Evolutionary conservation across 306 rosid genomes (phyloP).

Genomic region (Prunus campanulata): DNA sequence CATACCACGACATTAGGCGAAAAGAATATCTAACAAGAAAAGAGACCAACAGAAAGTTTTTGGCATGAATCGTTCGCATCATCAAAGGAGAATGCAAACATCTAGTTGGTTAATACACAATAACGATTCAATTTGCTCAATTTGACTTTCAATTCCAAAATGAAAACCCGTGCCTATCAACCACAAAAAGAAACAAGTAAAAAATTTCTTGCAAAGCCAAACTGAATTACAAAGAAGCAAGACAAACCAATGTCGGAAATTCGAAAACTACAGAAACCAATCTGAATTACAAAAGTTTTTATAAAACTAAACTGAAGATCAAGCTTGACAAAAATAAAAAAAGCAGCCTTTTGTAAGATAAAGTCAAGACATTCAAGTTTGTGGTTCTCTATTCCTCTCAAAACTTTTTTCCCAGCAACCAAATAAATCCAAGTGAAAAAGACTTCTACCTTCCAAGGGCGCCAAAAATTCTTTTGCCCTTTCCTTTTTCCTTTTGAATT

Average conservation of each 20-base stretch:
- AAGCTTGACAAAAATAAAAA: background rate
- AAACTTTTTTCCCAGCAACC: background rate
- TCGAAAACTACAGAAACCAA: background rate
- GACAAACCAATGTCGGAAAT: background rate
- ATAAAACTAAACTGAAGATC: background rate
- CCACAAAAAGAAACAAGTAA: too few species aligned
- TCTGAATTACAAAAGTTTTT: background rate
- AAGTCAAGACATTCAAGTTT: background rate
- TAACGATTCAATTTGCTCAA: too few species aligned
- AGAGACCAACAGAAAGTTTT: too few species aligned
- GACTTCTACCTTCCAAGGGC: background rate
- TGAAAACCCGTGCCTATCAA: too few species aligned
- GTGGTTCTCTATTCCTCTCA: background rate
- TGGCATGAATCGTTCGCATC: too few species aligned
- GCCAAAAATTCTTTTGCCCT: background rate
- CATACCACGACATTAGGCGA: too few species aligned
- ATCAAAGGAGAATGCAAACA: too few species aligned
- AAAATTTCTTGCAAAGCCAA: too few species aligned
- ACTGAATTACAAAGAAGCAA: background rate
- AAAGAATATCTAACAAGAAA: too few species aligned
- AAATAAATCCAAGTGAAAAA: background rate
- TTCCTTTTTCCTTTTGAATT: too few species aligned
- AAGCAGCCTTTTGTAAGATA: background rate
- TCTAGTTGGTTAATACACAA: too few species aligned
- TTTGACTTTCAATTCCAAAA: too few species aligned